Evolutionary conservation across 73 alveolate species (phyloP), one percentile per base, ranked within the genome.

Genomic region (Symbiodinium natans): DNA sequence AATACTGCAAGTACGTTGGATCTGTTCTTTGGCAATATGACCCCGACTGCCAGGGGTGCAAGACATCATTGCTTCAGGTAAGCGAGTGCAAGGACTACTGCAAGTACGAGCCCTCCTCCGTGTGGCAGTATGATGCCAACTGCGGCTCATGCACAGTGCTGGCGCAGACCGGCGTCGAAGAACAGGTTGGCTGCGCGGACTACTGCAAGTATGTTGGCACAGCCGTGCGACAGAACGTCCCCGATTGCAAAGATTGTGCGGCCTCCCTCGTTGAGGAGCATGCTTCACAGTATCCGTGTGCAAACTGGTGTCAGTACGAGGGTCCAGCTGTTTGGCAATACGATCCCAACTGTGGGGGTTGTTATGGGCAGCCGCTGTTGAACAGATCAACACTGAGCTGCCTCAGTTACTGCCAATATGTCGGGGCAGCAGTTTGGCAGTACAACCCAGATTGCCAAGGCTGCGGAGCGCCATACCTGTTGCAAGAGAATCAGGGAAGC

Each of bases 321-420:
- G 97, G 97, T 39, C 97, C 97, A 17, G 97, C 97, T 17, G 80
- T 85, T 6, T 90, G 97, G 97, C 97, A 90, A 41, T 73, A 73
- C 39, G 85, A 90, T 31, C 74, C 89, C 54, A 90, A 90, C 54
- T 90, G 97, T 15, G 97, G 89, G 23, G 97, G 89, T 9, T 90
- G 97, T 85, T 68, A 19, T 7, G 17, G n/a, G 82, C 42, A 13
- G 73, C n/a, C 74, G 34, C 80, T 63, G 38, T 63, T 63, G 80
- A 63, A 63, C 80, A 63, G 80, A n/a, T 63, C 80, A 27, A 7
- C 68, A 87, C 36, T 63, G 80, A 29, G 80, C 80, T 74, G 84
- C 84, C 41, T 33, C 40, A 33, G 11, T 43, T 74, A 74, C 84
- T 74, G 84, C 42, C 43, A 74, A 43, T 74, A 74, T 13, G 97